Base-by-base conservation (phyloP, 345 rosid species). In the Populus simonii region DNA sequence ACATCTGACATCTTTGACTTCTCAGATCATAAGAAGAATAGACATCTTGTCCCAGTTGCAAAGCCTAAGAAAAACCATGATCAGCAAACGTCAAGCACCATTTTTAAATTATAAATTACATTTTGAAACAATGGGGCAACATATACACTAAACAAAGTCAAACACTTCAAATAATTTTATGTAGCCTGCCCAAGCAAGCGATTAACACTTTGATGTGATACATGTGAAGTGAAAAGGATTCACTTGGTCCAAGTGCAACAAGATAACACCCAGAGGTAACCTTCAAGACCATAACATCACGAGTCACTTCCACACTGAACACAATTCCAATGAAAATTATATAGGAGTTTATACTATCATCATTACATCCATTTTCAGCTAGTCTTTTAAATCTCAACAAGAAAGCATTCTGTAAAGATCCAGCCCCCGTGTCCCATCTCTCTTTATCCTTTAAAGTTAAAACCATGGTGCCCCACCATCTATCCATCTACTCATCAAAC, bases 1-100 rank as follows among this genome's bases (percentile, higher is more conserved):
- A 82, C 84, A 82, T 82, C 53, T 78, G 84, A 66, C 82, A 82
- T 71, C 84, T 78, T 65, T 82, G 84, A 71, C 76, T 70, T 78
- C 79, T 78, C 72, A 70, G 29, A 22, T 82, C 84, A 33, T 70
- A 71, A 13, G 76, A 59, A 69, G 79, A 65, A 23, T 27, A 74
- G 69, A 79, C 55, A 76, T 78, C 80, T 74, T 78, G 81, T 67
- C 84, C 84, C 79, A 82, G 47, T 23, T 82, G 84, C 84, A 82
- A 78, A 39, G 84, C 81, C 84, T 82, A 41, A 17, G 70, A 39
- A 39, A 51, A 13, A 12, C 53, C 6, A 35, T 59, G 29, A 43
- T 57, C 78, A 80, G 45, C 11, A 74, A 25, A 17, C 16, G 4
- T 33, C 39, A 16, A 5, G 23, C 61, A 55, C n/a, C 23, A 8